phyloP scores from a whole-genome alignment of 169 alveolate species.

The Eimeria brunetti region DNA sequence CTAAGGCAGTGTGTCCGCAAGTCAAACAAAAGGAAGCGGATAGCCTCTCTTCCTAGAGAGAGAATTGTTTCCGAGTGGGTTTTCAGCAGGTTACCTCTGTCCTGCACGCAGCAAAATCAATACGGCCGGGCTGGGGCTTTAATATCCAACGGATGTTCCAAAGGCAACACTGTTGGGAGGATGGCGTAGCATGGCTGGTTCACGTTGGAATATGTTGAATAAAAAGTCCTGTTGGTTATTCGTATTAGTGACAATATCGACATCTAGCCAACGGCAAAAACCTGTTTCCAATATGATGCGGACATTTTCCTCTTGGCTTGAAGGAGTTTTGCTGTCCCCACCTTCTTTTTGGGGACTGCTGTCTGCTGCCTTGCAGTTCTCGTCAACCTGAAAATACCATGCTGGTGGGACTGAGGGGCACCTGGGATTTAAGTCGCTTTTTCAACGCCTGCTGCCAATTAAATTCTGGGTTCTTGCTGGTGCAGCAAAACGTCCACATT shows the following conservation, averaged over 20 bases:
- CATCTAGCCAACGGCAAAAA: background rate
- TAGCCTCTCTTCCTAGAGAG: slow-evolving; percentile 63
- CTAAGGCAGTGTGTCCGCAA: slow-evolving; percentile 60
- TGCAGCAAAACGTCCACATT: background rate
- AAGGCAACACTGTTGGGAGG: background rate
- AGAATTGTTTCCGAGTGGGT: slow-evolving; percentile 34
- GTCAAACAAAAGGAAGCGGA: slow-evolving; percentile 71
- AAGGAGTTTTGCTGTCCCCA: background rate
- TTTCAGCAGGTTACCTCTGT: background rate
- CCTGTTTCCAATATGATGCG: background rate
- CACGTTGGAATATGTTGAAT: background rate
- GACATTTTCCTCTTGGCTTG: background rate
- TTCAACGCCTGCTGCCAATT: background rate
- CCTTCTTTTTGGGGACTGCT: background rate
- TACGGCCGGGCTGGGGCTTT: background rate
- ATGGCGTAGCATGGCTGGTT: background rate
- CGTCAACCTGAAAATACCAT: background rate
- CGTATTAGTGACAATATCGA: background rate
- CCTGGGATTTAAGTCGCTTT: background rate
- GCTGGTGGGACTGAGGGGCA: background rate
- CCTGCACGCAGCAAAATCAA: slow-evolving; percentile 10
- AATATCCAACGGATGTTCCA: background rate
- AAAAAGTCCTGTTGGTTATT: background rate
- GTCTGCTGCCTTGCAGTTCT: background rate
- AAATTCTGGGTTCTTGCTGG: background rate